These are phyloP conservation scores for Cyamopsis tetragonoloba DNA, from an alignment of 306 rosid species.

Conservation along the genomic window DNA sequence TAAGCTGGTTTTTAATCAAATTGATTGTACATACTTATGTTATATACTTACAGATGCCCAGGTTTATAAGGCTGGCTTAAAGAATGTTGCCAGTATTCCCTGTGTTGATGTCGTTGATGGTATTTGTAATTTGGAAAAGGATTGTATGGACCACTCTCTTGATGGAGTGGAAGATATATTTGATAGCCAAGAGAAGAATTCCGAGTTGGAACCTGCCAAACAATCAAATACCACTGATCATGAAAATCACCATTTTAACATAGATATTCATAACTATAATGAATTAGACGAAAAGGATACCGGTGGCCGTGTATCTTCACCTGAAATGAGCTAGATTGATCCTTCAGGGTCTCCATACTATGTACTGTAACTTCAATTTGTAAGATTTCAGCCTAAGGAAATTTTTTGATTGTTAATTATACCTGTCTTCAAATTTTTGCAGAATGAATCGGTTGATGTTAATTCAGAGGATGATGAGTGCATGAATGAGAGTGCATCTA, in stretches of 20 bases:
- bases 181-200: slow-evolving; percentile 27
- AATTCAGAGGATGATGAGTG: slow-evolving; percentile 50
- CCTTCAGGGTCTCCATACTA: slow-evolving; percentile 45
- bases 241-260: slow-evolving; percentile 26
- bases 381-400: slow-evolving; percentile 1
- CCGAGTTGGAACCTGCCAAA: slow-evolving; percentile 23
- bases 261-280: slow-evolving; percentile 27
- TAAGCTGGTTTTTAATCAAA: slow-evolving; percentile 10
- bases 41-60: slow-evolving; percentile 37
- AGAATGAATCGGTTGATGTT: slow-evolving; percentile 54
- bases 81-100: slow-evolving; percentile 35
- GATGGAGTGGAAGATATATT: slow-evolving; percentile 33
- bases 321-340: slow-evolving; percentile 38
- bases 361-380: slow-evolving; percentile 43
- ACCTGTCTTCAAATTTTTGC: slow-evolving; percentile 24
- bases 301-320: slow-evolving; percentile 28
- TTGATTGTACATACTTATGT: background rate
- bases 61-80: slow-evolving; percentile 28
- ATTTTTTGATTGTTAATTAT: background rate
- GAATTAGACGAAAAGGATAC: slow-evolving; percentile 35
- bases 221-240: slow-evolving; percentile 29
- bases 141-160: slow-evolving; percentile 24
- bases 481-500: slow-evolving; percentile 44
- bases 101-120: slow-evolving; percentile 35
- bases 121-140: slow-evolving; percentile 32